Conservation (phyloP, 2,329 filamentous ascomycete genomes). For the Microsporum audouinii region DNA sequence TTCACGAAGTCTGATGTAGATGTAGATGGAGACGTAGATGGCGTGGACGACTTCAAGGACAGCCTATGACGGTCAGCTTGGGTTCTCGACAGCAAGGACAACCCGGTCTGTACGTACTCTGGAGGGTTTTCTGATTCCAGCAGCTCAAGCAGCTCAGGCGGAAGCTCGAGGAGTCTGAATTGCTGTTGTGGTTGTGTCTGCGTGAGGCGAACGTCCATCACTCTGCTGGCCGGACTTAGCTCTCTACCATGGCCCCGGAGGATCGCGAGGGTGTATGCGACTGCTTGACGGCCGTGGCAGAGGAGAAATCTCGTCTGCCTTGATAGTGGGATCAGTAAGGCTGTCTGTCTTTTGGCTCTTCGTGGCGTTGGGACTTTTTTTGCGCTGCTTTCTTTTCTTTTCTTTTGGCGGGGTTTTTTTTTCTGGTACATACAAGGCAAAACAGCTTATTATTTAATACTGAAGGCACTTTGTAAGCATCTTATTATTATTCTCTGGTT, state of each 20-base stretch:
- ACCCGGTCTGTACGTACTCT: conserved; percentile 18
- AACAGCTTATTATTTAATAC: not conserved
- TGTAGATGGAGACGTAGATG: not conserved
- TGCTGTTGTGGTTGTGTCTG: conserved; percentile 38
- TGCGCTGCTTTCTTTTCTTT: not conserved
- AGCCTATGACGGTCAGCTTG: not conserved
- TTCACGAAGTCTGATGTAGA: conserved; percentile 36
- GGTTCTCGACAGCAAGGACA: not conserved
- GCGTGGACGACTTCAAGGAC: not conserved
- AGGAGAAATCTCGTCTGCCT: not conserved
- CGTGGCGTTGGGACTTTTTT: no score
- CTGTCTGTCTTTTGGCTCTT: not conserved
- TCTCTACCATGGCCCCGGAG: not conserved
- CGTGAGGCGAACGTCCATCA: conserved; percentile 26
- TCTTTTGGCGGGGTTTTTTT: not conserved
- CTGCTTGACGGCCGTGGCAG: not conserved
- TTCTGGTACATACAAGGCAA: no score
- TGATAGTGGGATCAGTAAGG: not conserved
- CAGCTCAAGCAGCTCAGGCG: conserved; percentile 45
- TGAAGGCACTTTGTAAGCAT: not conserved
- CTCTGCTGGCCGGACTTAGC: not conserved
- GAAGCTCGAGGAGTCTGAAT: conserved; percentile 50
- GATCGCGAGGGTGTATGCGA: not conserved
- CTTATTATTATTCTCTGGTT: not conserved
- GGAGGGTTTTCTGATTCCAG: conserved; percentile 39